phyloP scores from a whole-genome alignment of 768 basidiomycete genomes.

The Boletus speciosus region DNA sequence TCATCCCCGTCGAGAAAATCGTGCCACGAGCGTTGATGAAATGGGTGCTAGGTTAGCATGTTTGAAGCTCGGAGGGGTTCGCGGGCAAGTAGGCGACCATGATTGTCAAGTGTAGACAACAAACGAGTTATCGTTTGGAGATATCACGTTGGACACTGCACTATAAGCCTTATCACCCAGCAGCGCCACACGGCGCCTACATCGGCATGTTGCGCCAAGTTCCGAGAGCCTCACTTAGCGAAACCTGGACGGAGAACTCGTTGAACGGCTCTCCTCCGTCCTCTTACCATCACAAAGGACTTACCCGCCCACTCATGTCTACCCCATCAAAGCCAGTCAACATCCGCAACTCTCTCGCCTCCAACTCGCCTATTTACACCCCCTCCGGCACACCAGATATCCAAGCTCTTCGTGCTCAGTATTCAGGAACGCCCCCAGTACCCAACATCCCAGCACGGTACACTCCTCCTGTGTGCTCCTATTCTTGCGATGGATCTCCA shows the following conservation, averaged over 20 bases:
- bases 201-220: background rate
- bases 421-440: constrained; percentile 51
- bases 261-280: background rate
- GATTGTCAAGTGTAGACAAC: too few relatives aligned
- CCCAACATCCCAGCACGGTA: constrained; percentile 55
- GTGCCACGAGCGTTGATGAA: background rate
- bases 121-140: too few relatives aligned
- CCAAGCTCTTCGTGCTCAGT: constrained; percentile 61
- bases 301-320: constrained; percentile 36
- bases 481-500: constrained; percentile 14
- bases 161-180: background rate
- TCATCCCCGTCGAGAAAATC: too few relatives aligned
- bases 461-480: constrained; percentile 40
- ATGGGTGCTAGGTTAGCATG: background rate
- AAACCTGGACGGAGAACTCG: background rate
- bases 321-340: constrained; percentile 56
- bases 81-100: too few relatives aligned
- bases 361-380: constrained; percentile 25
- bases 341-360: constrained; percentile 34
- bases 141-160: too few relatives aligned
- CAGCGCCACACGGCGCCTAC: background rate
- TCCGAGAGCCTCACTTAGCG: background rate
- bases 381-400: constrained; percentile 62
- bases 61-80: background rate
- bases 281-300: background rate